These are phyloP conservation scores for Lachancea sp. DNA, from an alignment of 805 yeast species.

Conservation along the genomic window DNA sequence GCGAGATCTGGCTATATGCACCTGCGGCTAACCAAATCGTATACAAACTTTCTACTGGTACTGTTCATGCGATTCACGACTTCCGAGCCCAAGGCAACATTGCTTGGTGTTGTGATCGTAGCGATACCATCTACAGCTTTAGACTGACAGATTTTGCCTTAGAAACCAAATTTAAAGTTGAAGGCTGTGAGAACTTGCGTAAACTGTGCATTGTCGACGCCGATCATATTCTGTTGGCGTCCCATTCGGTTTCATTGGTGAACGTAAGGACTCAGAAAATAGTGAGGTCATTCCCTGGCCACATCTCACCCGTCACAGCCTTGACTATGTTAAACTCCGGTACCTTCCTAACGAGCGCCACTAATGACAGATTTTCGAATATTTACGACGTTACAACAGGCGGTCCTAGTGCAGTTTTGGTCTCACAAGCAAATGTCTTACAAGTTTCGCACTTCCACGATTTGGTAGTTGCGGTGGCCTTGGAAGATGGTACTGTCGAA, in stretches of 20 bases:
- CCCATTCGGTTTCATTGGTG: slow-evolving; percentile 57
- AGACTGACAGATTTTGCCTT: slow-evolving; percentile 42
- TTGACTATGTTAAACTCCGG: slow-evolving; percentile 34
- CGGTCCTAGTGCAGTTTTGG: slow-evolving; percentile 52
- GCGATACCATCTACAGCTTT: slow-evolving; percentile 58
- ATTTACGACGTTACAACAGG: slow-evolving; percentile 41
- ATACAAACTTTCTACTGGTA: slow-evolving; percentile 44
- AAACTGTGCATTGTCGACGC: slow-evolving; percentile 28
- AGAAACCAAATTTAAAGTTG: slow-evolving; percentile 38
- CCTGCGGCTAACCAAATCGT: slow-evolving; percentile 57
- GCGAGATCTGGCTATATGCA: slow-evolving; percentile 58
- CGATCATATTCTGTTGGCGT: slow-evolving; percentile 50
- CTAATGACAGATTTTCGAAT: slow-evolving; percentile 76
- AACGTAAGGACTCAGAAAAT: slow-evolving; percentile 38
- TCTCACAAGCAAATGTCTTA: slow-evolving; percentile 57
- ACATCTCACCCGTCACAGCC: slow-evolving; percentile 59
- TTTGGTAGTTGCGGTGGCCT: slow-evolving; percentile 39
- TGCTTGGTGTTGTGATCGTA: slow-evolving; percentile 55
- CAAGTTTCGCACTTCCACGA: slow-evolving; percentile 37
- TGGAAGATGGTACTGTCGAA: slow-evolving; percentile 73
- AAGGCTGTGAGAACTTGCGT: slow-evolving; percentile 24
- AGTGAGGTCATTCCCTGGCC: slow-evolving; percentile 62
- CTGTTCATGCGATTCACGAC: slow-evolving; percentile 43
- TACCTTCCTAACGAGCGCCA: slow-evolving; percentile 62
- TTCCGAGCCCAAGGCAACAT: slow-evolving; percentile 37